Conservation (phyloP, 305 asterid genomes). For the Andrographis paniculata region DNA sequence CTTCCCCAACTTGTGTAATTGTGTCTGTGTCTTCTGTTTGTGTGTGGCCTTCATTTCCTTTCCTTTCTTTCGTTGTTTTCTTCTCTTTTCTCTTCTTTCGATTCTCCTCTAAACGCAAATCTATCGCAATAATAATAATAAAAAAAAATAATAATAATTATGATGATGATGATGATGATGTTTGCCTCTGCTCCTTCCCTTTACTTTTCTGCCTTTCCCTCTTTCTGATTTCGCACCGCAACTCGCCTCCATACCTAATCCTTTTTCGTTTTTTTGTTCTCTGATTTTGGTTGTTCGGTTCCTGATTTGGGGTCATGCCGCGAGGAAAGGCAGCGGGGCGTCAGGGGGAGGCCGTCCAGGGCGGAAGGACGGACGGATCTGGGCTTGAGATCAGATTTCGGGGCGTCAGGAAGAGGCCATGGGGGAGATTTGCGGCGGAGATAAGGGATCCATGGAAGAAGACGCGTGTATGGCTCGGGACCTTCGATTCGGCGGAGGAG, state of each 20-base stretch:
- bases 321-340: conserved; percentile 19
- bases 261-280: not conserved
- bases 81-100: too few relatives aligned
- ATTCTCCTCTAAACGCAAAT: too few relatives aligned
- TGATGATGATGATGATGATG: too few relatives aligned
- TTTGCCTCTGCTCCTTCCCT: not conserved
- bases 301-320: conserved; percentile 13
- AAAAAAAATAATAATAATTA: too few relatives aligned
- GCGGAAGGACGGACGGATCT: conserved; percentile 31
- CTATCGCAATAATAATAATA: too few relatives aligned
- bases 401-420: conserved; percentile 56
- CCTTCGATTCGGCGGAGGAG: conserved; percentile 64
- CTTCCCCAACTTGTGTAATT: too few relatives aligned
- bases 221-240: not conserved
- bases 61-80: too few relatives aligned
- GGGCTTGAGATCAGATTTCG: conserved; percentile 51
- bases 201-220: not conserved
- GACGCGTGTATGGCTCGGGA: conserved; percentile 59
- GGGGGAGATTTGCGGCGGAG: conserved; percentile 68
- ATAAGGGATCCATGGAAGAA: conserved; percentile 64
- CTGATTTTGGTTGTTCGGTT: not conserved
- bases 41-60: too few relatives aligned
- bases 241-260: not conserved
- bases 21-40: too few relatives aligned
- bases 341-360: conserved; percentile 6